Percentiles rank a stretch among this genome's conserved stretches.
These are phyloP conservation scores for Russula brevipes DNA, from an alignment of 768 basidiomycete species.

Conservation along the genomic window DNA sequence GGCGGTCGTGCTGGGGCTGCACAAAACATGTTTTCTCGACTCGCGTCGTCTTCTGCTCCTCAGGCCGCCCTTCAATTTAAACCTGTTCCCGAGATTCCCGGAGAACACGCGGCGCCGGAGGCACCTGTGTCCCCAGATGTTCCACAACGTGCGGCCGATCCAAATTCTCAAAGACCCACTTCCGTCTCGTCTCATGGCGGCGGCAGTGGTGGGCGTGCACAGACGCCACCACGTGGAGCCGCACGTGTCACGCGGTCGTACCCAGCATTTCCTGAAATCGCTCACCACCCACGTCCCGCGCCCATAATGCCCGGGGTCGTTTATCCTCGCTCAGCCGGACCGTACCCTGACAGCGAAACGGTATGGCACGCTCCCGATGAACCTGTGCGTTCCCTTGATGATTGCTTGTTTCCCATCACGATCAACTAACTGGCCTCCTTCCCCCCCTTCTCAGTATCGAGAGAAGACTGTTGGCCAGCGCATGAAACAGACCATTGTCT, in stretches of 20 bases:
- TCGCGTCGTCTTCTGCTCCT: neutral
- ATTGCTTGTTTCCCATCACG: neutral
- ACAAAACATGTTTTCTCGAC: too few species aligned
- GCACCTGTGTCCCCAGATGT: neutral
- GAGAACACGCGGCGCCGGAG: neutral
- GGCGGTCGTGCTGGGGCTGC: too few species aligned
- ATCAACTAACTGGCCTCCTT: neutral
- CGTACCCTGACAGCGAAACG: neutral
- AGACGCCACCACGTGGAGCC: constrained; percentile 1
- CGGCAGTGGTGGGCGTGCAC: neutral
- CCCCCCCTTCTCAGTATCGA: neutral
- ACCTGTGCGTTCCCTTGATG: neutral
- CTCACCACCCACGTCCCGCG: neutral
- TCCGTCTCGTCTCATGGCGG: neutral
- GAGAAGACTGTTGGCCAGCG: neutral
- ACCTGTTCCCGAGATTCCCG: neutral
- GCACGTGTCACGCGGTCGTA: neutral
- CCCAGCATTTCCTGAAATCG: neutral
- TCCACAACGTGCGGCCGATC: neutral
- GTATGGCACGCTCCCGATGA: neutral
- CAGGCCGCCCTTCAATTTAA: neutral
- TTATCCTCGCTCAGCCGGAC: neutral
- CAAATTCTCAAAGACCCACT: neutral
- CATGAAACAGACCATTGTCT: neutral
- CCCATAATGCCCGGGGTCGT: neutral